A percentile compares a stretch with the other conserved stretches of the same genome.
Conservation (phyloP, 768 basidiomycete genomes). For the Tephrocybe sp. region DNA sequence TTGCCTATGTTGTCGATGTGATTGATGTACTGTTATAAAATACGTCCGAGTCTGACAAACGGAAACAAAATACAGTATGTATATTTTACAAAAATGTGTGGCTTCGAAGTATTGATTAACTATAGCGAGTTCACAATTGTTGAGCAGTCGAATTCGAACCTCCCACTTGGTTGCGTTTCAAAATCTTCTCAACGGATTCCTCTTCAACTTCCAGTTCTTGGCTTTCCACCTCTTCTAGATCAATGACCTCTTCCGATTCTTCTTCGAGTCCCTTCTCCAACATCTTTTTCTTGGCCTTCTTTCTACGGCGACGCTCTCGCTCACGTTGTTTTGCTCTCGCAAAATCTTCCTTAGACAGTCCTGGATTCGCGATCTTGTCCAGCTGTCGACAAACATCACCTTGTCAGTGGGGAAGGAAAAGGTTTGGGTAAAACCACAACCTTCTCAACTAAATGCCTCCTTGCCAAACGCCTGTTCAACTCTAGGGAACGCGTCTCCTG, state of each 20-base stretch:
- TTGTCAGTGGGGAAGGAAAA: slow-evolving; percentile 18
- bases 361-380: slow-evolving; percentile 71
- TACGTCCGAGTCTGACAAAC: neutral
- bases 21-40: no score
- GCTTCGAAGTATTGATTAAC: no score
- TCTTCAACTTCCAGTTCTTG: slow-evolving; percentile 3
- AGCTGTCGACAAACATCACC: slow-evolving; percentile 47
- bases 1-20: slow-evolving; percentile 16
- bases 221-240: slow-evolving; percentile 3
- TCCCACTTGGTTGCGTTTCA: no score
- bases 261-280: slow-evolving; percentile 24
- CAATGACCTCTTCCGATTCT: neutral
- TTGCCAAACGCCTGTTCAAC: slow-evolving; percentile 75
- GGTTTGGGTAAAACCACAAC: slow-evolving; percentile 30
- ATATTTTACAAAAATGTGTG: no score
- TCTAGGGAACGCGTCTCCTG: slow-evolving; percentile 86
- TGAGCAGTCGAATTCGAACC: no score
- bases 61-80: neutral
- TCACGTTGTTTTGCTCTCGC: slow-evolving; percentile 71
- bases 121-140: no score
- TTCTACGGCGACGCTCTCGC: slow-evolving; percentile 68
- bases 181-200: no score
- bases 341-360: slow-evolving; percentile 68
- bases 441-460: slow-evolving; percentile 74
- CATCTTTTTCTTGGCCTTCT: slow-evolving; percentile 76